Evolutionary conservation across 2,329 filamentous ascomycete genomes (phyloP).

Genomic region (Nemania abortiva): DNA sequence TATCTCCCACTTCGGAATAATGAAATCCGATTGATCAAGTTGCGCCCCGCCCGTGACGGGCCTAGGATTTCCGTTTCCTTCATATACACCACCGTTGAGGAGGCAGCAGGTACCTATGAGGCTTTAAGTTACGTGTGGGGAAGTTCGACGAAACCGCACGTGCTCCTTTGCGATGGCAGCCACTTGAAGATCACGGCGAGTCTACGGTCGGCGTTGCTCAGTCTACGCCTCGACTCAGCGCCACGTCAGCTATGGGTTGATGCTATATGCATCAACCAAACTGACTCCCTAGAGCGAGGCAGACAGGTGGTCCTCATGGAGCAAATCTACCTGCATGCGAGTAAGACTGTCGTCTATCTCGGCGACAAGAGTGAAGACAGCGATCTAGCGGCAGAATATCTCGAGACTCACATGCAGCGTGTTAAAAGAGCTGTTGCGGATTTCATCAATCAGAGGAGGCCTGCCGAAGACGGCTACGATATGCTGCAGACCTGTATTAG

Average conservation of each 20-base stretch:
- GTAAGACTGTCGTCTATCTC: conserved; percentile 8
- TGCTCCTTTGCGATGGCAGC: not conserved
- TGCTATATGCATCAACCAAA: conserved; percentile 1
- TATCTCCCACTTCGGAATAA: not conserved
- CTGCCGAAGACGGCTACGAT: not conserved
- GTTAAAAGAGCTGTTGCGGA: not conserved
- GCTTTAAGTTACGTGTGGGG: conserved; percentile 15
- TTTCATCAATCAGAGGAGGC: conserved; percentile 12
- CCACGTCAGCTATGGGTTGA: not conserved
- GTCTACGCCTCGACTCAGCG: conserved; percentile 4
- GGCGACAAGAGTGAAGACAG: conserved; percentile 10
- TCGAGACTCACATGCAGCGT: conserved; percentile 9
- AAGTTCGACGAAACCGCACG: not conserved
- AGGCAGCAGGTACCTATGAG: conserved; percentile 11
- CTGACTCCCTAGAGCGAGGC: conserved; percentile 1
- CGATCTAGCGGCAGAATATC: conserved; percentile 1
- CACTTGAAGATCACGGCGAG: conserved; percentile 1
- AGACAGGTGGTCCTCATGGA: conserved; percentile 10
- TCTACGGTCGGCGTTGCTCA: conserved; percentile 5
- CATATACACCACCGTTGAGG: not conserved
- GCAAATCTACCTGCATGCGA: conserved; percentile 5
- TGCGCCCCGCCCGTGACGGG: not conserved
- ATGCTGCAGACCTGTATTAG: conserved; percentile 15
- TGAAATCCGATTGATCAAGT: conserved; percentile 7
- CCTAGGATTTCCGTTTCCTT: conserved; percentile 2